Conservation (phyloP, 352 stramenopile genomes). For the Globisporangium camurandrum region DNA sequence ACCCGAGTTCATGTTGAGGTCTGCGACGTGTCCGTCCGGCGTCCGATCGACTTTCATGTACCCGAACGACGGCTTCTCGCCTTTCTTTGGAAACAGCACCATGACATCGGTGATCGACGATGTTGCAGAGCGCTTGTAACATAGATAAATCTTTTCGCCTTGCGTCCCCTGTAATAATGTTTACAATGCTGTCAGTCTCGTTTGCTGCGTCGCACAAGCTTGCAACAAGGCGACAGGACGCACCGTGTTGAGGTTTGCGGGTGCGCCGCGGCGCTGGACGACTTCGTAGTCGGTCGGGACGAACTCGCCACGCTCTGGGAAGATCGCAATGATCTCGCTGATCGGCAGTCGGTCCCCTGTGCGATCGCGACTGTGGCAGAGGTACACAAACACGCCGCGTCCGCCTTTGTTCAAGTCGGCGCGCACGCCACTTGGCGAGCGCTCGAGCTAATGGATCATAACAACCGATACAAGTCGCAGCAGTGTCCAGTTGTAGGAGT, state of each 20-base stretch:
- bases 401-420: constrained; percentile 78
- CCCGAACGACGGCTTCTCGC: constrained; percentile 77
- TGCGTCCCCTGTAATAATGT: constrained; percentile 83
- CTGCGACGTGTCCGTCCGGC: constrained; percentile 52
- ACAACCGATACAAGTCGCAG: too few species aligned
- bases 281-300: constrained; percentile 74
- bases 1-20: constrained; percentile 66
- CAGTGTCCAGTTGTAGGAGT: too few species aligned
- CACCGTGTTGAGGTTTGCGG: constrained; percentile 75
- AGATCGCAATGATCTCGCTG: constrained; percentile 70
- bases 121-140: constrained; percentile 56
- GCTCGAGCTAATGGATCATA: constrained; percentile 78
- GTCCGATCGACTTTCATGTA: constrained; percentile 76
- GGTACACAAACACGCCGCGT: constrained; percentile 69
- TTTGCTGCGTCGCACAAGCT: too few species aligned
- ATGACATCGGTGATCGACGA: constrained; percentile 60
- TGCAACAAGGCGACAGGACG: not conserved
- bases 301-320: constrained; percentile 68
- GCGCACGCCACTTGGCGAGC: constrained; percentile 59
- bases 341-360: constrained; percentile 49
- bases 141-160: constrained; percentile 77
- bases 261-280: constrained; percentile 41
- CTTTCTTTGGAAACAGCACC: constrained; percentile 75
- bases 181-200: too few species aligned
- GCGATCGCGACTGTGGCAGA: constrained; percentile 55